phyloP scores from a whole-genome alignment of 192 early-diverging fungal genomes.

The Entrophospora sp. region DNA sequence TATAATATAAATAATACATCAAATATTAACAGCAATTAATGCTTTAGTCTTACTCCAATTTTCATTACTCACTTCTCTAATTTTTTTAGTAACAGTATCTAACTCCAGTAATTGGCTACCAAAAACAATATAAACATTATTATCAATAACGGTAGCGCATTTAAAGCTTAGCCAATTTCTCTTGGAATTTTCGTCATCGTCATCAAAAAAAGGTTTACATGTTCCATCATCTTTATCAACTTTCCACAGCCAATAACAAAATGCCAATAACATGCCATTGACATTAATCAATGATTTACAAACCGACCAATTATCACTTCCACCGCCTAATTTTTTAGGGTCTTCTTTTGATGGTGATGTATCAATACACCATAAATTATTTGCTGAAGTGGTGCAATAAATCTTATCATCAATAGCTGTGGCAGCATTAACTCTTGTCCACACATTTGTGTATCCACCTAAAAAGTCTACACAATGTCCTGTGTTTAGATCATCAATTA shows the following conservation, averaged over 20 bases:
- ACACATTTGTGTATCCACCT: constrained; percentile 12
- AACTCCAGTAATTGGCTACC: constrained; percentile 10
- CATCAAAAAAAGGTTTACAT: constrained; percentile 14
- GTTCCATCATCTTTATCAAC: neutral
- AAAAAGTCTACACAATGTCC: constrained; percentile 19
- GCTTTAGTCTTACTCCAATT: constrained; percentile 8
- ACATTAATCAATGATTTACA: constrained; percentile 11
- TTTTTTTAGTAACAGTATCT: constrained; percentile 8
- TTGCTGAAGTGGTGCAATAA: constrained; percentile 16
- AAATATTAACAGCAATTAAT: constrained; percentile 1
- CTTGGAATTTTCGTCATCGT: neutral
- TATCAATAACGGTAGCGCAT: constrained; percentile 10
- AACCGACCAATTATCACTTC: constrained; percentile 16
- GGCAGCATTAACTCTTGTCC: constrained; percentile 19
- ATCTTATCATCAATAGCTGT: neutral
- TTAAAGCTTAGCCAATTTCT: constrained; percentile 6
- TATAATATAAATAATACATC: too few species aligned
- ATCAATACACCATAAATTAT: constrained; percentile 22
- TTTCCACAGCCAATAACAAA: constrained; percentile 19
- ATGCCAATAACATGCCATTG: constrained; percentile 1
- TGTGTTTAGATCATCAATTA: constrained; percentile 16
- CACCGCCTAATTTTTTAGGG: constrained; percentile 15
- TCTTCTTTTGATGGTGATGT: neutral
- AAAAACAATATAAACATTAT: neutral
- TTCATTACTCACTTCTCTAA: constrained; percentile 4